Evolutionary conservation across 2,329 filamentous ascomycete genomes (phyloP), one percentile per base, ranked within the genome.

Genomic region (Ophiostoma fasciatum): DNA sequence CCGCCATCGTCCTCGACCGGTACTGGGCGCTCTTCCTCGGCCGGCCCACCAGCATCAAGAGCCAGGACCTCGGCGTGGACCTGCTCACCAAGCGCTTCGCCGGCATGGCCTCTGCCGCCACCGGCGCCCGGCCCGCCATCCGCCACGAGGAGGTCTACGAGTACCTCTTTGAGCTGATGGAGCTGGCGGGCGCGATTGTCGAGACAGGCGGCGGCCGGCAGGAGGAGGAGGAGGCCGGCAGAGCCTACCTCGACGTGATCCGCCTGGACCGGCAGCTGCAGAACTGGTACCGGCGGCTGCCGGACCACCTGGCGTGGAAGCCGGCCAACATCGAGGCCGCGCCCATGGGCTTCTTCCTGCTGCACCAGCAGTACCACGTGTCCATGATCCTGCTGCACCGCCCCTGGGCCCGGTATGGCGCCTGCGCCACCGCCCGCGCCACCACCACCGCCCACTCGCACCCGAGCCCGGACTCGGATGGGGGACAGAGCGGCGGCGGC

Each of bases 11-110:
- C 40, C 66, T 66, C 39, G 66, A 71, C 51, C 62, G 63, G 46
- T 65, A 68, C 42, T 70, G 65, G 65, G 62, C 66, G 1, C 50
- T 71, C n/a, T 66, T 68, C 44, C 54, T 71, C 7, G 66, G 66
- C 9, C 55, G 67, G 10, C 66, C 67, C 2, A 62, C 66, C 1
- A 61, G 62, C 35, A 70, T 71, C 53, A 70, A 70, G 47, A 60
- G 53, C 33, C 56, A 64, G 31, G 66, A 70, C 40, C 55, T 70
- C 8, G 60, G 60, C 39, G 58, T 64, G 40, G 61, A 68, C 41
- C 49, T 63, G 17, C 46, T 67, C 4, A 57, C 63, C 0, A 63
- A 58, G 41, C 55, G 59, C 4, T 62, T 66, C 38, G 59, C 62
- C 8, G 52, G 57, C 26, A 52, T 66, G 1, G 52, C 54, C 3